phyloP scores from a whole-genome alignment of 345 rosid genomes.

The Rhodamnia rubescens region DNA sequence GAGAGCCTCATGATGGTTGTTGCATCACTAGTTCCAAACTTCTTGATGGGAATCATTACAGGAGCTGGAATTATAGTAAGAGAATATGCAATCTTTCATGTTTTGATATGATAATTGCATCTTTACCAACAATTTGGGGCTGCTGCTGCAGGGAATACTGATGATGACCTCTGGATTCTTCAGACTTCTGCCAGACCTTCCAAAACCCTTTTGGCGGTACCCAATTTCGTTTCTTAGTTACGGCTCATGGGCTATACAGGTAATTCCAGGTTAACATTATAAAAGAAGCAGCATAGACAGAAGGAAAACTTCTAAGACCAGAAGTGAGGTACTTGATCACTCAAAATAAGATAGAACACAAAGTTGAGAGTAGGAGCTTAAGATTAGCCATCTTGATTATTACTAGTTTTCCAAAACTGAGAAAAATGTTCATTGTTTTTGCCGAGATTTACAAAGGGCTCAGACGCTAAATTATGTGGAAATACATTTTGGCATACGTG shows the following conservation, averaged over 20 bases:
- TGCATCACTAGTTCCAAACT: conserved; percentile 87
- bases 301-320: neutral
- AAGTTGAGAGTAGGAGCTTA: neutral
- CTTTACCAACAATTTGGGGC: neutral
- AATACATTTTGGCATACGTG: neutral
- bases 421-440: neutral
- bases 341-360: neutral
- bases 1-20: conserved; percentile 99
- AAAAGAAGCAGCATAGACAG: neutral
- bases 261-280: neutral
- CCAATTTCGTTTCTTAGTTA: conserved; percentile 13
- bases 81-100: neutral
- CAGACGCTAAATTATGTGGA: neutral
- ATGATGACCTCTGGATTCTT: conserved; percentile 18
- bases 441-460: neutral
- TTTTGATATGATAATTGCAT: neutral
- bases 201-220: conserved; percentile 14
- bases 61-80: conserved; percentile 72
- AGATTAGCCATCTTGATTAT: neutral
- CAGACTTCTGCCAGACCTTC: conserved; percentile 11
- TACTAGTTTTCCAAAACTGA: neutral
- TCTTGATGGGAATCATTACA: conserved; percentile 92
- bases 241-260: conserved; percentile 16
- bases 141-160: conserved; percentile 9
- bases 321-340: neutral